phyloP scores from a whole-genome alignment of 176 grass and related monocot genomes.

The Cymbopogon citratus region DNA sequence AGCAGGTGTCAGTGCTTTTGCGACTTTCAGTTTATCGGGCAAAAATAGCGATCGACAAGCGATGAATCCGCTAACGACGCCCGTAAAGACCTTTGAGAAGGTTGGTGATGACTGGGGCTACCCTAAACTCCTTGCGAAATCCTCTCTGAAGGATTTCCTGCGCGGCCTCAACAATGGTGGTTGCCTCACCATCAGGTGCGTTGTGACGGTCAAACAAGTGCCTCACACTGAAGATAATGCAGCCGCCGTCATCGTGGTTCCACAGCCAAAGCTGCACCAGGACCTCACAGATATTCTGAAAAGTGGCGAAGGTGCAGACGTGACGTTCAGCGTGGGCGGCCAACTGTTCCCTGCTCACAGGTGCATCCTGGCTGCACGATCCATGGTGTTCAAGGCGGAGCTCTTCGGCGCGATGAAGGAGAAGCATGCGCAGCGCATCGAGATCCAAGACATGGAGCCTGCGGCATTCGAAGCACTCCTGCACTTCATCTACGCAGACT shows the following conservation, averaged over 20 bases:
- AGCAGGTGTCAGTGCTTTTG: not conserved
- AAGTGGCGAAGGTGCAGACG: not conserved
- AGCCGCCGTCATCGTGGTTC: not conserved
- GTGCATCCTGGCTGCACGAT: constrained; percentile 19
- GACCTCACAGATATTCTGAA: not conserved
- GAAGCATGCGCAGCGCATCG: not conserved
- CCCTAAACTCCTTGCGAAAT: too few relatives aligned
- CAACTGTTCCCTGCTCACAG: constrained; percentile 4
- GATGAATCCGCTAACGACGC: too few relatives aligned
- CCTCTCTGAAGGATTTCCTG: too few relatives aligned
- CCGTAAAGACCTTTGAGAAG: too few relatives aligned
- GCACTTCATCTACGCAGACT: not conserved
- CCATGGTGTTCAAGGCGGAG: constrained; percentile 17
- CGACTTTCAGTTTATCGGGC: not conserved
- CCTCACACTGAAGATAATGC: not conserved
- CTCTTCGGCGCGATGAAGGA: constrained; percentile 19
- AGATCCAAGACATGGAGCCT: constrained; percentile 10
- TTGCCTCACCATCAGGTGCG: not conserved
- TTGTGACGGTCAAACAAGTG: not conserved
- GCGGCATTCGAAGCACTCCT: not conserved
- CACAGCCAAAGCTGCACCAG: not conserved
- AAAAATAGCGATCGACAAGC: too few relatives aligned
- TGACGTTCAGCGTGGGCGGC: not conserved
- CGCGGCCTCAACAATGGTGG: not conserved
- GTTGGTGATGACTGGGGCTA: too few relatives aligned